A percentile compares a stretch with the other conserved stretches of the same genome.
phyloP scores from a whole-genome alignment of 441 rosid species.

The Daphne laureola region DNA sequence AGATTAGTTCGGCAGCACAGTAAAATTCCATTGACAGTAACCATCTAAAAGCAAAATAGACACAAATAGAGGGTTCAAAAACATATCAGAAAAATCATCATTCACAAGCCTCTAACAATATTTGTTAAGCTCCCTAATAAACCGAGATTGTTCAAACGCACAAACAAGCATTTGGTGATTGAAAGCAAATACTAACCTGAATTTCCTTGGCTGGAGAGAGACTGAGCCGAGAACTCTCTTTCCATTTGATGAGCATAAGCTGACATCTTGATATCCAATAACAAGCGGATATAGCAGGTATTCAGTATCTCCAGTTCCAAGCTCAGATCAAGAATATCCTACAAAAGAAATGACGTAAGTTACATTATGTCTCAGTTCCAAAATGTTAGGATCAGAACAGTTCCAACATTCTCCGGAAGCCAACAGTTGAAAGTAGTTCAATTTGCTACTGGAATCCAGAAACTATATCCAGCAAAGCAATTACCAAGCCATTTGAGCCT shows the following conservation, averaged over 20 bases:
- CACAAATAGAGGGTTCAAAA: too few relatives aligned
- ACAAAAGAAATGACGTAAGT: slow-evolving; percentile 6
- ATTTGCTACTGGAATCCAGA: neutral
- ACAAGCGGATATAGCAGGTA: slow-evolving; percentile 13
- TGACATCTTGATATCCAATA: slow-evolving; percentile 37
- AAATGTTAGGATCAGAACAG: slow-evolving; percentile 13
- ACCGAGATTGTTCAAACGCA: too few relatives aligned
- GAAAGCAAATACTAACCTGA: slow-evolving; percentile 41
- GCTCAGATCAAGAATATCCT: slow-evolving; percentile 20
- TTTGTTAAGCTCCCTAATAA: too few relatives aligned
- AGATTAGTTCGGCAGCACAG: slow-evolving; percentile 3
- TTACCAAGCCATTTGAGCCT: neutral
- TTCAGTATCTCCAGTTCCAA: slow-evolving; percentile 11
- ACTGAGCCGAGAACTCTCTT: slow-evolving; percentile 49
- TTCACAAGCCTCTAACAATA: too few relatives aligned
- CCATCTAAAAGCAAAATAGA: neutral
- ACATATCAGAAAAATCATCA: too few relatives aligned
- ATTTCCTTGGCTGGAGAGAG: slow-evolving; percentile 54
- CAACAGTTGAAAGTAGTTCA: slow-evolving; percentile 21
- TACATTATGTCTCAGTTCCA: neutral
- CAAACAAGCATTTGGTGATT: too few relatives aligned
- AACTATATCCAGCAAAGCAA: neutral
- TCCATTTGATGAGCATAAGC: slow-evolving; percentile 77
- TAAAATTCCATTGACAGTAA: neutral
- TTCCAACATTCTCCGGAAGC: slow-evolving; percentile 20